Base-by-base conservation (phyloP, 768 basidiomycete species). In the Tylopilus plumbeoviolaceoides region DNA sequence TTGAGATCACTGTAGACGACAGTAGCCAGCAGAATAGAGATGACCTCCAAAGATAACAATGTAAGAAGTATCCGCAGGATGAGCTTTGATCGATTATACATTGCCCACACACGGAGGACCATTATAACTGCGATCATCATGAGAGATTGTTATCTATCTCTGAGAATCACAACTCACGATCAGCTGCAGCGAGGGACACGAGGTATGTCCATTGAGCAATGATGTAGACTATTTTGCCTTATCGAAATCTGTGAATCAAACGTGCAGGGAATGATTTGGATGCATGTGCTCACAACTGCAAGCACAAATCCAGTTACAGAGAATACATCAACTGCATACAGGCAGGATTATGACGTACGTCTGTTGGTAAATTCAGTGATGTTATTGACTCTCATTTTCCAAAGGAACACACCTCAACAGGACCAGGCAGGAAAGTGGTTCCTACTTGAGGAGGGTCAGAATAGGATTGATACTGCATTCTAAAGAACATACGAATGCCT, bases 241-340 rank as follows among this genome's bases (percentile, higher is more conserved):
- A 5, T 15, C 40, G 42, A 8, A 40, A 14, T 20, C 11, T 1
- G 0, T 38, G 36, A 31, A 31, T 41, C 17, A 5, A 10, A 6
- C 25, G 5, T 4, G 15, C 0, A 11, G 4, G 6, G 9, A 17
- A 20, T 11, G 0, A 4, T 8, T 30, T 30, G 18, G 14, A 0
- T 30, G 17, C n/a, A n/a, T 5, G 12, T 14, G 9, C 54, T 47
- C n/a, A 55, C 54, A 51, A 23, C 54, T 55, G 2, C 36, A 28
- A 7, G 9, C 30, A 4, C 0, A 10, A 33, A 12, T 14, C 42
- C 33, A 40, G 27, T 14, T 8, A 12, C 30, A 7, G 3, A 11
- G 10, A 30, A 15, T 4, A 25, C 5, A 23, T 23, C 5, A 23
- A 23, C 23, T n/a, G n/a, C 23, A 23, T 4, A 20, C 25, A 2